These are phyloP conservation scores for Yamadazyma conglobata DNA, from an alignment of 1,139 yeast genomes.

Conservation along the genomic window DNA sequence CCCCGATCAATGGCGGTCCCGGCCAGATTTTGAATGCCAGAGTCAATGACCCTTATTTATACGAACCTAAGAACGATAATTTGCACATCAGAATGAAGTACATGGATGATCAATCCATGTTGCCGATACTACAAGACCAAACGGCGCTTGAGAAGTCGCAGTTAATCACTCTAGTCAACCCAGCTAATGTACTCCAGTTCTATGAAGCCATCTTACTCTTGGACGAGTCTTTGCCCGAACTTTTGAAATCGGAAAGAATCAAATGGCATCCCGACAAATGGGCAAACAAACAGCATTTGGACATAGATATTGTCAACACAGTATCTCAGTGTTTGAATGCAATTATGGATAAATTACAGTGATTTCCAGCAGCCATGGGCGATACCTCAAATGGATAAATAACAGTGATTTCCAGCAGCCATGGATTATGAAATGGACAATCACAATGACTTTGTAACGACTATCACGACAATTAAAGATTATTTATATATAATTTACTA, in stretches of 20 bases:
- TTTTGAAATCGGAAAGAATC: constrained; percentile 49
- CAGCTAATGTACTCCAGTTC: constrained; percentile 21
- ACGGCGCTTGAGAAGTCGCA: constrained; percentile 10
- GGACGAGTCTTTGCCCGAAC: constrained; percentile 16
- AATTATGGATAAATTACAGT: constrained; percentile 4
- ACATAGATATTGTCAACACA: constrained; percentile 25
- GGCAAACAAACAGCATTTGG: constrained; percentile 19
- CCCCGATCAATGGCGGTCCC: neutral
- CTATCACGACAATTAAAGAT: no score
- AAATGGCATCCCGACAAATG: constrained; percentile 72
- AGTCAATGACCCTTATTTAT: constrained; percentile 36
- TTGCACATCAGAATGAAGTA: constrained; percentile 14
- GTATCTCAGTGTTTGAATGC: constrained; percentile 17
- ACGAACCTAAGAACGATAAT: constrained; percentile 10
- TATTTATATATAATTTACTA: no score
- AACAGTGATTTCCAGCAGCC: no score
- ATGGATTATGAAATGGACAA: no score
- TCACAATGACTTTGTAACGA: no score
- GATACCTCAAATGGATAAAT: no score
- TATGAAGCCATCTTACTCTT: constrained; percentile 21
- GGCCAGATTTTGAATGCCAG: constrained; percentile 31
- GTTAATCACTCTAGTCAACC: constrained; percentile 21
- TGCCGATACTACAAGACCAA: constrained; percentile 20
- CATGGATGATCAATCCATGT: constrained; percentile 12
- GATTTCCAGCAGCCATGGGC: no score